These are phyloP conservation scores for Kwoniella bestiolae DNA, from an alignment of 768 basidiomycete genomes.

Conservation along the genomic window DNA sequence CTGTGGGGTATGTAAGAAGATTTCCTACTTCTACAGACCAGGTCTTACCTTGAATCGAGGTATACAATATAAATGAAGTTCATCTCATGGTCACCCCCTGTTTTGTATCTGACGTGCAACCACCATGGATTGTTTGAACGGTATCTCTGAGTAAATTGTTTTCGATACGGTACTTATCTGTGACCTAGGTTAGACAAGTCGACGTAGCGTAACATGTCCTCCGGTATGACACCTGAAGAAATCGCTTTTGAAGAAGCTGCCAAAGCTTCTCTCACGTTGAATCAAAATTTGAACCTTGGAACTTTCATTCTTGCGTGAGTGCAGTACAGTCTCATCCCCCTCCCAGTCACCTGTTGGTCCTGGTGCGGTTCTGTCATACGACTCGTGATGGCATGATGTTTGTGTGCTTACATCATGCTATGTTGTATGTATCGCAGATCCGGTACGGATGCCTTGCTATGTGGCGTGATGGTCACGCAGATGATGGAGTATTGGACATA, in stretches of 20 bases:
- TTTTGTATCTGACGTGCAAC: no score
- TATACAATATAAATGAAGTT: no score
- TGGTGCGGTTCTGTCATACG: not conserved
- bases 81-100: no score
- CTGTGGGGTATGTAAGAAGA: not conserved
- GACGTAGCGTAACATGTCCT: not conserved
- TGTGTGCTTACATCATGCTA: not conserved
- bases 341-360: not conserved
- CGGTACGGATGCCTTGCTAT: constrained; percentile 1
- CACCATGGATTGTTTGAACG: no score
- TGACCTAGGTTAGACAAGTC: no score
- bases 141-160: no score
- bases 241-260: constrained; percentile 7
- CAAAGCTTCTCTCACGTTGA: not conserved
- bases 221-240: not conserved
- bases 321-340: not conserved
- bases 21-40: no score
- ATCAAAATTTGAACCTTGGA: constrained; percentile 13
- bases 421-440: not conserved
- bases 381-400: not conserved
- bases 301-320: constrained; percentile 20
- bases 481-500: constrained; percentile 4
- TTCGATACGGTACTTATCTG: no score
- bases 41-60: no score
- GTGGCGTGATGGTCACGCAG: constrained; percentile 10